These are phyloP conservation scores for Rhododendron griersonianum DNA, from an alignment of 148 eudicot species.

Conservation along the genomic window DNA sequence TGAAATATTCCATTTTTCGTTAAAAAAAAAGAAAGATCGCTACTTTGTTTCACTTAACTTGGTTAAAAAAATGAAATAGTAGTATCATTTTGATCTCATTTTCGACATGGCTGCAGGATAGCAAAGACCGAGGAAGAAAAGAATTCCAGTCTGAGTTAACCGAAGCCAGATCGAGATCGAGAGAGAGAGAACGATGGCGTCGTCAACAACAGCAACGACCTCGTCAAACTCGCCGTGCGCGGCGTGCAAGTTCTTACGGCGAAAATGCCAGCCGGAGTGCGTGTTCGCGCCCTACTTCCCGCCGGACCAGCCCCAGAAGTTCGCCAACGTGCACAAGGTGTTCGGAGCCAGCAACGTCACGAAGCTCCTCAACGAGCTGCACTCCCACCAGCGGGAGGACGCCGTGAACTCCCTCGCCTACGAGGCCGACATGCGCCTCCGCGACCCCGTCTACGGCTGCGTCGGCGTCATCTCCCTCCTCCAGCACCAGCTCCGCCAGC, in stretches of 20 bases:
- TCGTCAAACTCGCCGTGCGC: conserved; percentile 82
- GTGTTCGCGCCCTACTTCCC: conserved; percentile 87
- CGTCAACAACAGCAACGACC: conserved; percentile 43
- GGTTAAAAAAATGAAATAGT: no score
- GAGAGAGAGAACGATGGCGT: conserved; percentile 32
- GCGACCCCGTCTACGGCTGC: conserved; percentile 87
- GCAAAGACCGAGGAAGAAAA: background rate
- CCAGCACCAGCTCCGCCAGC: conserved; percentile 85
- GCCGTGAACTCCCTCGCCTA: conserved; percentile 83
- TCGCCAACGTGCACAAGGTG: conserved; percentile 78
- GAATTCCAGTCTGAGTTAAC: background rate
- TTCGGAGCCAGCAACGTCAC: conserved; percentile 89
- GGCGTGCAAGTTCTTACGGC: conserved; percentile 80
- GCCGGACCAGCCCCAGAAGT: conserved; percentile 83
- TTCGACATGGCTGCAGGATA: background rate
- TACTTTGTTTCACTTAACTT: no score
- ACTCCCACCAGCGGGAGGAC: conserved; percentile 82
- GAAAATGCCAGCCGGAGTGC: conserved; percentile 83
- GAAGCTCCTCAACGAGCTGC: conserved; percentile 72
- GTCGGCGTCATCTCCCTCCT: conserved; percentile 82
- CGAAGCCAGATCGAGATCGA: background rate
- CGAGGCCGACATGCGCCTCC: conserved; percentile 86
- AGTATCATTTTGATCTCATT: background rate
- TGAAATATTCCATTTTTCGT: no score
- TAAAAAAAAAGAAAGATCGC: no score